These are phyloP conservation scores for Morella rubra DNA, from an alignment of 306 rosid genomes.

Conservation along the genomic window DNA sequence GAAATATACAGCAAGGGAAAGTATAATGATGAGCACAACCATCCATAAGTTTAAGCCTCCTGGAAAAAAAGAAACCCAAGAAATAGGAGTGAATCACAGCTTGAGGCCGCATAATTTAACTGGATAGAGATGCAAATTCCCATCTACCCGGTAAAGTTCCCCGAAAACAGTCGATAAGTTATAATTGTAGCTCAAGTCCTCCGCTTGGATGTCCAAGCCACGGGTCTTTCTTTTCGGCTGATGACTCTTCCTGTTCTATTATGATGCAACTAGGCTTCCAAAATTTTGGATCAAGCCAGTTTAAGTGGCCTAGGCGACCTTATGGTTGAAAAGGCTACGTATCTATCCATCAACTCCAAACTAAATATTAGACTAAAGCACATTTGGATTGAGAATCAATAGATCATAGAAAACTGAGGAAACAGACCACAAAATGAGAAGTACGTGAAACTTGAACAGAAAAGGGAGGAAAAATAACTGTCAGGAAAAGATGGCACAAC, in stretches of 20 bases:
- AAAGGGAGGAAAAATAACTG: too few relatives aligned
- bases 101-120: not conserved
- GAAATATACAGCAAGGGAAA: constrained; percentile 66
- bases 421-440: not conserved
- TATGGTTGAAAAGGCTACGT: not conserved
- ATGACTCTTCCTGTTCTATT: too few relatives aligned
- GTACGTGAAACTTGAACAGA: not conserved
- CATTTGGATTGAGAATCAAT: not conserved
- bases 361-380: not conserved
- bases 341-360: not conserved
- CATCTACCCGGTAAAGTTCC: not conserved
- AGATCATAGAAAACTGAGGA: not conserved
- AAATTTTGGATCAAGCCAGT: not conserved
- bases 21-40: constrained; percentile 52
- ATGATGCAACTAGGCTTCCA: not conserved
- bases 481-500: not conserved
- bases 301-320: not conserved
- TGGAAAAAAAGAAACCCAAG: constrained; percentile 21
- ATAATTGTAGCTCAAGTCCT: not conserved
- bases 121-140: not conserved
- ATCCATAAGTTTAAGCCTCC: constrained; percentile 76
- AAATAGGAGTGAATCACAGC: not conserved
- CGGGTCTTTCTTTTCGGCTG: too few relatives aligned
- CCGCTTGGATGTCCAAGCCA: not conserved
- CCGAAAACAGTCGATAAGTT: not conserved